Evolutionary conservation across 768 basidiomycete genomes (phyloP), one percentile per base, ranked within the genome.

Genomic region (Chiua virens): DNA sequence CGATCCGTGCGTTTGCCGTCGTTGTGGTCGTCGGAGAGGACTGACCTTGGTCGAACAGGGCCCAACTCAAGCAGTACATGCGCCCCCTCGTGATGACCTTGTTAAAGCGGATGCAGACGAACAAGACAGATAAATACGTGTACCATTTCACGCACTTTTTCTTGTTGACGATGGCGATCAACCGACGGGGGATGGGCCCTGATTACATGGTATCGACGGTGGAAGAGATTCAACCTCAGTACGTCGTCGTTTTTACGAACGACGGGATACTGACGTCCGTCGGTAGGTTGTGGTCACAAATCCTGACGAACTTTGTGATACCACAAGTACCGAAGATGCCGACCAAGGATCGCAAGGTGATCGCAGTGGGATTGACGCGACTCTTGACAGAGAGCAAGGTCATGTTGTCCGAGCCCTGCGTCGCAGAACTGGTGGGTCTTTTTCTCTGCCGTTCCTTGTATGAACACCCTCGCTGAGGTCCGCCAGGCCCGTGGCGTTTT

Each of bases 181-280:
- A 88, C 49, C 80, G 83, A 22, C 80, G 83, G 2, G 87, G 85
- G 6, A 72, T 95, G 22, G 80, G 81, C 0, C 89, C 94, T 0
- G 90, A 97, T 62, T 87, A 81, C 57, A 65, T 96, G 42, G 83
- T 95, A 54, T 73, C 75, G n/a, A 79, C 81, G 4, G 71, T 97
- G 23, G 92, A 98, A 57, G 81, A 77, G 20, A 86, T 98, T 37
- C 97, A 99, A 62, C 76, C 87, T 3, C 80, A 83, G 95, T 97
- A 21, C 52, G 63, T 37, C 14, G 14, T 34, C 3, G 30, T 11
- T 4, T 11, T 18, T 7, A 40, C 21, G 39, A 9, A 14, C 6
- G 20, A 9, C 8, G 25, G 23, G 39, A 45, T 39, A 48, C 21
- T 44, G 14, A 52, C 13, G 10, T 30, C 28, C 3, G 3, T 15